These are phyloP conservation scores for Globomyces pollinis-pini DNA, from an alignment of 192 early-diverging fungal genomes.

Conservation along the genomic window DNA sequence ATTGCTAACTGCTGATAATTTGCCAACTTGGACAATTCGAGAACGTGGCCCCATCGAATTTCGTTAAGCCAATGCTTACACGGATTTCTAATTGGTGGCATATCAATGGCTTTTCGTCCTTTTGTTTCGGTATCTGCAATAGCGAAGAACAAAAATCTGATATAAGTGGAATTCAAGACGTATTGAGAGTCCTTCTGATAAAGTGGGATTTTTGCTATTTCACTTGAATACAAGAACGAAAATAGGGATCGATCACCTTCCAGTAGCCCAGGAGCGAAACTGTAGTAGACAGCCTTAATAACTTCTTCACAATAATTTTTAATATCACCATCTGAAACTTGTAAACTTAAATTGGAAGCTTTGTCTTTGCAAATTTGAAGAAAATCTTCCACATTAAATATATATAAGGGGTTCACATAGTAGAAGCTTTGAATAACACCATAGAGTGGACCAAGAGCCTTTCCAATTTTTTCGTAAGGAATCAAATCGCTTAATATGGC, in stretches of 20 bases:
- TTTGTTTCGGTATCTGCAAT: not conserved
- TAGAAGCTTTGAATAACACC: not conserved
- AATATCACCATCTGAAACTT: not conserved
- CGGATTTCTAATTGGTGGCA: slow-evolving; percentile 17
- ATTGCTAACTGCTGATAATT: slow-evolving; percentile 13
- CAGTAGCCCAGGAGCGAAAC: not conserved
- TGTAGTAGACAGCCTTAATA: not conserved
- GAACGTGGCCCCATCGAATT: slow-evolving; percentile 10
- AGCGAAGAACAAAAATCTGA: slow-evolving; percentile 13
- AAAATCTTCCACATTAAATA: not conserved
- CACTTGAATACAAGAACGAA: slow-evolving; percentile 1
- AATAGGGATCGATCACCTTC: not conserved
- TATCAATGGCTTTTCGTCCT: slow-evolving; percentile 5
- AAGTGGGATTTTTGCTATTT: not conserved
- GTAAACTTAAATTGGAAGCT: not conserved
- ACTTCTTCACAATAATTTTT: slow-evolving; percentile 8
- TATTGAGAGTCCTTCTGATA: slow-evolving; percentile 2
- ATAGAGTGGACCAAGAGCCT: not conserved
- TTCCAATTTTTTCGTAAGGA: slow-evolving; percentile 13
- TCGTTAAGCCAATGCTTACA: slow-evolving; percentile 15
- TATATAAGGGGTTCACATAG: not conserved
- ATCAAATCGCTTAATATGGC: not conserved
- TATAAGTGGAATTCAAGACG: slow-evolving; percentile 3
- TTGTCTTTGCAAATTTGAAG: slow-evolving; percentile 5
- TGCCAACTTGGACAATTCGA: slow-evolving; percentile 12